A percentile compares a stretch with the other conserved stretches of the same genome.
Evolutionary conservation across 2,329 filamentous ascomycete genomes (phyloP).

Genomic region (Cytospora mali): DNA sequence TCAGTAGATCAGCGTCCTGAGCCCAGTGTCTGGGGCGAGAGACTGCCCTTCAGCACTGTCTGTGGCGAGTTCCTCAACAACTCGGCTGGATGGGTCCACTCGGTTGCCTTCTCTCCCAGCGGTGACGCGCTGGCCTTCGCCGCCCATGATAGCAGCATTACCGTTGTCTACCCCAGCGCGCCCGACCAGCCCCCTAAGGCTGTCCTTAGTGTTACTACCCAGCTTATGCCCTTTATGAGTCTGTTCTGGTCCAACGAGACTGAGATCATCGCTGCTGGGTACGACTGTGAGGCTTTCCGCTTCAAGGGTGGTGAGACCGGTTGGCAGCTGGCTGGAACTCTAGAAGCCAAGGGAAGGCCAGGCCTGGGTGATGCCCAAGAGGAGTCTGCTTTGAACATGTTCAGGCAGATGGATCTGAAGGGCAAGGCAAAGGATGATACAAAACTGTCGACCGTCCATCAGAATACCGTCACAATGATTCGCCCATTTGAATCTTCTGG

Average conservation of each 20-base stretch:
- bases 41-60: slow-evolving; percentile 96
- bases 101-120: slow-evolving; percentile 87
- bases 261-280: slow-evolving; percentile 93
- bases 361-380: slow-evolving; percentile 69
- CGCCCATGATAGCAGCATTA: slow-evolving; percentile 94
- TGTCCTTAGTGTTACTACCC: slow-evolving; percentile 87
- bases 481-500: slow-evolving; percentile 72
- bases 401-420: slow-evolving; percentile 97
- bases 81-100: slow-evolving; percentile 95
- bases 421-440: slow-evolving; percentile 91
- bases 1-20: slow-evolving; percentile 85
- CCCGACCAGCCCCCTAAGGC: slow-evolving; percentile 89
- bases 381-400: slow-evolving; percentile 97
- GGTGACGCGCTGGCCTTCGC: slow-evolving; percentile 93
- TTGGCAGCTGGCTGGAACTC: slow-evolving; percentile 80
- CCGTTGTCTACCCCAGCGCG: slow-evolving; percentile 89
- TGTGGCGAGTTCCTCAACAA: slow-evolving; percentile 97
- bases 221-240: slow-evolving; percentile 89
- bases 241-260: slow-evolving; percentile 89
- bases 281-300: slow-evolving; percentile 87
- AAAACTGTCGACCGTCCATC: slow-evolving; percentile 91
- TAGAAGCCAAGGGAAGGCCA: slow-evolving; percentile 72
- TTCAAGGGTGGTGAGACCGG: slow-evolving; percentile 77
- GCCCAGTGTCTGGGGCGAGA: slow-evolving; percentile 89
- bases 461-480: slow-evolving; percentile 91